Percentiles rank a stretch among this genome's conserved stretches.
Conservation (phyloP, 306 rosid species). For the Castanopsis chinensis region DNA sequence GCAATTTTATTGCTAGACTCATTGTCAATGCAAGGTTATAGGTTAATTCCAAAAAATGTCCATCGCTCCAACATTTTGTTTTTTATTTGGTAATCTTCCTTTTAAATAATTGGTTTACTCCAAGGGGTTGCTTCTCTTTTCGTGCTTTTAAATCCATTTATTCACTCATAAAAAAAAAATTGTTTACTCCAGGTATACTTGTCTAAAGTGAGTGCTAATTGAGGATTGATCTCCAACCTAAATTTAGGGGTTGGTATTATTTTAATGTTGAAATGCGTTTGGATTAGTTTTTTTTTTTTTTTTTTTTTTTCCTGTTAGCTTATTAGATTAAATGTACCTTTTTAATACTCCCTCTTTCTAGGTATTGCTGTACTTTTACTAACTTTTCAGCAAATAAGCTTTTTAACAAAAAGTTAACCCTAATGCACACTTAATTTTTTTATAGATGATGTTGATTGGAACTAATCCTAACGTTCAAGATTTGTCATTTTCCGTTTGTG, state of each 20-base stretch:
- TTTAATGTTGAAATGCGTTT: not conserved
- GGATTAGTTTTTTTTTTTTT: too few relatives aligned
- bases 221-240: not conserved
- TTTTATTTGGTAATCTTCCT: not conserved
- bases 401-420: too few relatives aligned
- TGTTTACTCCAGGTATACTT: not conserved
- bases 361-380: too few relatives aligned
- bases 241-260: not conserved
- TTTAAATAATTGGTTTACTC: not conserved
- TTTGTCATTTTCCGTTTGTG: not conserved
- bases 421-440: too few relatives aligned
- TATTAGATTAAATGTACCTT: too few relatives aligned
- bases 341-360: too few relatives aligned
- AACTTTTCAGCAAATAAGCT: too few relatives aligned
- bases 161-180: not conserved
- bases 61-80: not conserved
- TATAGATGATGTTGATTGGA: not conserved
- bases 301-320: too few relatives aligned
- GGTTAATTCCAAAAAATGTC: not conserved
- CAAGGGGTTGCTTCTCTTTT: not conserved
- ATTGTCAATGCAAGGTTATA: not conserved
- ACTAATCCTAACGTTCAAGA: not conserved
- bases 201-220: not conserved
- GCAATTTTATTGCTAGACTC: not conserved
- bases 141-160: too few relatives aligned